phyloP scores from a whole-genome alignment of 768 basidiomycete species.

The Strobilomyces confusus region DNA sequence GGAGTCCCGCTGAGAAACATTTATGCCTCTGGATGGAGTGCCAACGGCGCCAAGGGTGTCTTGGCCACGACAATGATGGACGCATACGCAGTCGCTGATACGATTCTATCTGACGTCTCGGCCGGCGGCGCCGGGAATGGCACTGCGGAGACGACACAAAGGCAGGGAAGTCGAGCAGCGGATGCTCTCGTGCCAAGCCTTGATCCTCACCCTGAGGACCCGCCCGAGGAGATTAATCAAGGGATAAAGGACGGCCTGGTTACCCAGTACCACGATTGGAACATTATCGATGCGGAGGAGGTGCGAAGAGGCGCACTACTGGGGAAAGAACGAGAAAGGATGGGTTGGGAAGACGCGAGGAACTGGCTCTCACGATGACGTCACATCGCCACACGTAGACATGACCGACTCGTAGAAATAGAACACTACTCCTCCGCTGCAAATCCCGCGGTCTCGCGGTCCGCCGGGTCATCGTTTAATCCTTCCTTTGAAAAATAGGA shows the following conservation, averaged over 20 bases:
- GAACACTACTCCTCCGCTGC: conserved; percentile 1
- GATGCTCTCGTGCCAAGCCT: conserved; percentile 32
- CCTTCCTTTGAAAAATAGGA: conserved; percentile 25
- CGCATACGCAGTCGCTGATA: conserved; percentile 75
- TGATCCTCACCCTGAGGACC: conserved; percentile 38
- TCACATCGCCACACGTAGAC: conserved; percentile 5
- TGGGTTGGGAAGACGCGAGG: conserved; percentile 61
- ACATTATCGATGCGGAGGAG: conserved; percentile 70
- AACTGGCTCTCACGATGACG: conserved; percentile 13
- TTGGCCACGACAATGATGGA: conserved; percentile 92
- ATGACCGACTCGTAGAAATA: conserved; percentile 9
- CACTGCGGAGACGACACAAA: conserved; percentile 15
- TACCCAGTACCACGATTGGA: conserved; percentile 72
- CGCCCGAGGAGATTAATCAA: conserved; percentile 46
- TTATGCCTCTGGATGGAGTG: conserved; percentile 95
- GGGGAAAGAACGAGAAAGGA: conserved; percentile 75
- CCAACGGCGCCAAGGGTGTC: conserved; percentile 87
- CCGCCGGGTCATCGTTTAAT: conserved; percentile 4
- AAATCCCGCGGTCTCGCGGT: background rate
- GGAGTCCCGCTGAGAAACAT: conserved; percentile 49
- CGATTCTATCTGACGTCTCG: conserved; percentile 59
- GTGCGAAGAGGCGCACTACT: conserved; percentile 46
- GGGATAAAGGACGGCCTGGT: conserved; percentile 42
- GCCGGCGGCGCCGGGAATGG: conserved; percentile 4
- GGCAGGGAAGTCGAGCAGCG: conserved; percentile 1